Base-by-base conservation (phyloP, 306 rosid species). In the Glycine soja region DNA sequence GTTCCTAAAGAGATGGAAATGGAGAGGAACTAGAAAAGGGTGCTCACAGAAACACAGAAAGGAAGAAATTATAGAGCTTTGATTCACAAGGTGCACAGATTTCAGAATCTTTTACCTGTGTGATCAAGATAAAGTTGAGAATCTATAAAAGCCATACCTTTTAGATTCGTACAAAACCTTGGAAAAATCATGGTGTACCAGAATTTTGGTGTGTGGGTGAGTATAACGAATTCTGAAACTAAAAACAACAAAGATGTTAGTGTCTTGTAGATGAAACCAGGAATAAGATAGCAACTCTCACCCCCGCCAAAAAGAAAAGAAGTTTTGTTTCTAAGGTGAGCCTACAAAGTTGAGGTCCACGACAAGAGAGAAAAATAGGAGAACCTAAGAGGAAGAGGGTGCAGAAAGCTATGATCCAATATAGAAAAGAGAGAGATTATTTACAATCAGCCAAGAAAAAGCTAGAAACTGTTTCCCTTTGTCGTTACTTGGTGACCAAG, bases 81-180 rank as follows among this genome's bases (percentile, higher is more conserved):
- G 91, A 84, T 84, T 88, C 83, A 56, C 81, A 83, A 86, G 84
- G 90, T 72, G 74, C 42, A 77, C 9, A 83, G 78, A 90, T 83
- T 43, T 84, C 85, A 84, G 90, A 92, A 89, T 88, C 87, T 77
- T 85, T 88, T 85, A 83, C 70, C 81, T 63, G 69, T 84, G 91
- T 89, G 84, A 92, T 89, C 91, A 85, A 79, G 91, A 86, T 67
- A 86, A 89, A 80, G 81, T 73, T 57, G 82, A 88, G 94, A 91
- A 92, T 89, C 93, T 71, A 36, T 63, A 82, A 88, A 90, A 88
- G 86, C 78, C 87, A 83, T 87, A 88, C 91, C 86, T 89, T 89
- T 88, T 85, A 63, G 97, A 90, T 89, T 92, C 97, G 90, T 76
- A 81, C 74, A 89, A 94, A 90, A 94, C 90, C 92, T 88, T 51